These are phyloP conservation scores for Phytophthora sansomeana DNA, from an alignment of 352 stramenopile species.

Conservation along the genomic window DNA sequence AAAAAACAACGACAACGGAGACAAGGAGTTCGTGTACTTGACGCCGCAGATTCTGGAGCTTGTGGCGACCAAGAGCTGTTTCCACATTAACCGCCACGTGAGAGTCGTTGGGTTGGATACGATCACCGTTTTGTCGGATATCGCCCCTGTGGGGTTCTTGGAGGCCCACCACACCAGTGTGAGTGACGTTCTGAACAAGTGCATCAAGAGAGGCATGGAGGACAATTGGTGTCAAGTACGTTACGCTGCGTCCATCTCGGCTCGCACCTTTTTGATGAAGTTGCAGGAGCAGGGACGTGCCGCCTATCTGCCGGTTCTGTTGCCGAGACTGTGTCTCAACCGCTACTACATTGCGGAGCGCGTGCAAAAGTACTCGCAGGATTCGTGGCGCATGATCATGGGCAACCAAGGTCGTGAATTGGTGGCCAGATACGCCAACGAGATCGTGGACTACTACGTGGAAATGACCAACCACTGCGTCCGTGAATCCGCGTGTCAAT, in stretches of 20 bases:
- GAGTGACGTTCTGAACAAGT: slow-evolving; percentile 64
- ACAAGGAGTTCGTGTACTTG: slow-evolving; percentile 62
- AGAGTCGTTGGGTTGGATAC: slow-evolving; percentile 88
- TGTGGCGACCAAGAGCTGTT: slow-evolving; percentile 80
- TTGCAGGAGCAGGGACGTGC: slow-evolving; percentile 63
- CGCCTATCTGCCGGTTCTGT: slow-evolving; percentile 80
- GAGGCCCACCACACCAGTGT: slow-evolving; percentile 47
- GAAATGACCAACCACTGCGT: slow-evolving; percentile 97
- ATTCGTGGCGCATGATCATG: slow-evolving; percentile 95
- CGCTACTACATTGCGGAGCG: slow-evolving; percentile 97
- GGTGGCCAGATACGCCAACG: slow-evolving; percentile 87
- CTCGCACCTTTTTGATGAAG: slow-evolving; percentile 87
- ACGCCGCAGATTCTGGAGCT: slow-evolving; percentile 70
- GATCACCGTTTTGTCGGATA: slow-evolving; percentile 73
- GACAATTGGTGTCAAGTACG: slow-evolving; percentile 98
- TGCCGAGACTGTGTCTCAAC: slow-evolving; percentile 97
- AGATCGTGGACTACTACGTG: slow-evolving; percentile 96
- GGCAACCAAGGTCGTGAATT: slow-evolving; percentile 76
- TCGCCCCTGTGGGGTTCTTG: slow-evolving; percentile 54
- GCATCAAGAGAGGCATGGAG: slow-evolving; percentile 84
- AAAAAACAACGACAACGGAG: slow-evolving; percentile 13
- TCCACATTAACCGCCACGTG: slow-evolving; percentile 97
- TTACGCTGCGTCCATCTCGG: slow-evolving; percentile 94
- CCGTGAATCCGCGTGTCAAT: slow-evolving; percentile 95
- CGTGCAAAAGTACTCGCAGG: slow-evolving; percentile 96